phyloP scores from a whole-genome alignment of 352 stramenopile genomes.

The Peronosclerospora sorghi region DNA sequence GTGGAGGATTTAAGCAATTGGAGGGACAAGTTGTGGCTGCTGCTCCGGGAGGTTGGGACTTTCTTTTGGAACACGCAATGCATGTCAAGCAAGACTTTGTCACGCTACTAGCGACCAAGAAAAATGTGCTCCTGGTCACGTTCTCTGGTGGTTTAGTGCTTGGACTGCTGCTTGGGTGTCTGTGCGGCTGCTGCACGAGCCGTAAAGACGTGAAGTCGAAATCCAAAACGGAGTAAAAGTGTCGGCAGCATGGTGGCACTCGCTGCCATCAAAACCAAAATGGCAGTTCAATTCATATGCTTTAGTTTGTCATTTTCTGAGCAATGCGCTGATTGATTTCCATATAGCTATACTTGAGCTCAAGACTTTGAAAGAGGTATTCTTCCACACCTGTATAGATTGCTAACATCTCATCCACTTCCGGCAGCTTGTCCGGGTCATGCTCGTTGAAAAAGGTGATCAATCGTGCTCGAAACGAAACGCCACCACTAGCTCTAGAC shows the following conservation, averaged over 20 bases:
- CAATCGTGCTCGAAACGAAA: constrained; percentile 37
- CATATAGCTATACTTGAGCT: constrained; percentile 80
- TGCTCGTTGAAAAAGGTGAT: constrained; percentile 52
- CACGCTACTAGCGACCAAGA: constrained; percentile 59
- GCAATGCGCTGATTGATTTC: constrained; percentile 39
- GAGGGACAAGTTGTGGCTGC: constrained; percentile 23
- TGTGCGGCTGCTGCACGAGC: constrained; percentile 63
- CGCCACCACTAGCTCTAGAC: constrained; percentile 5
- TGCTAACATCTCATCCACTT: constrained; percentile 70
- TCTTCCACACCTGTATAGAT: constrained; percentile 65
- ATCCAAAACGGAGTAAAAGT: constrained; percentile 58
- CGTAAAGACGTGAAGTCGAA: constrained; percentile 30
- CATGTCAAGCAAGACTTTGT: constrained; percentile 59
- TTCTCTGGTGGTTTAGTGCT: constrained; percentile 59
- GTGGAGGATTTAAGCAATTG: constrained; percentile 47
- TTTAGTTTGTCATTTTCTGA: constrained; percentile 18
- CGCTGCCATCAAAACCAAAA: too few species aligned
- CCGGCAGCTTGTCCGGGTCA: constrained; percentile 45
- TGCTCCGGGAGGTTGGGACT: constrained; percentile 25
- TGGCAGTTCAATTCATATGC: not conserved
- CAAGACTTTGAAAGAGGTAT: constrained; percentile 67
- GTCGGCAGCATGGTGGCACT: too few species aligned
- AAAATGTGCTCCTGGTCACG: constrained; percentile 69
- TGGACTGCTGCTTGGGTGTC: constrained; percentile 51
- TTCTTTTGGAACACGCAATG: constrained; percentile 26